Base-by-base conservation (phyloP, 2,329 filamentous ascomycete species). In the Hypoxylon sp. region DNA sequence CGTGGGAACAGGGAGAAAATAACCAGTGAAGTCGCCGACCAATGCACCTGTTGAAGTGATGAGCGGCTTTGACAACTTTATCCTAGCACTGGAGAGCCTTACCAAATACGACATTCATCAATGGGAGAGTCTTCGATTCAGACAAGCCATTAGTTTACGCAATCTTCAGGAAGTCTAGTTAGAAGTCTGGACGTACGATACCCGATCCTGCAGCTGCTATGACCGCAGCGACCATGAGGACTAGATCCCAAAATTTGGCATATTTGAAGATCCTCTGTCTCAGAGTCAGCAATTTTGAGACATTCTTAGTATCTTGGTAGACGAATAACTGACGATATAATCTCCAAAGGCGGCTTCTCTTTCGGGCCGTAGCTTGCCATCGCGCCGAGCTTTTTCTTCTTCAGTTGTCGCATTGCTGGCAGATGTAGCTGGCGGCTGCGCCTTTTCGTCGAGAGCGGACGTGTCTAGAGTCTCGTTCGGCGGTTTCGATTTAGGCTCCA, bases 91-190 rank as follows among this genome's bases (percentile, higher is more conserved):
- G 9, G 5, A 3, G 49, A 43, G 23, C 5, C 75, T 73, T 77
- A 82, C 85, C 86, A 74, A 89, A 88, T 13, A 88, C 79, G 11
- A 89, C 82, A 61, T 88, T 89, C 83, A 89, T 87, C 51, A 90
- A 71, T 0, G 87, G 87, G 50, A 89, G 75, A 1, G 87, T 89
- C 80, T 82, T 60, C 10, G 4, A 36, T 50, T 23, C 14, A 25
- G 41, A 49, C 2, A 32, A 17, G n/a, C 28, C 13, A 50, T 67
- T 50, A 70, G 64, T 49, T 6, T 53, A 30, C 7, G n/a, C 14
- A 2, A 28, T 68, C 46, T 61, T 56, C 36, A 2, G 25, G n/a
- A 36, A 46, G 14, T 30, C 11, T 34, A 41, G 32, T 23, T 4
- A 41, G 23, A 25, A 23, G 41, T 25, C 19, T 50, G 13, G 43